phyloP scores from a whole-genome alignment of 129 eudicot species.

The Helianthus tuberosus region DNA sequence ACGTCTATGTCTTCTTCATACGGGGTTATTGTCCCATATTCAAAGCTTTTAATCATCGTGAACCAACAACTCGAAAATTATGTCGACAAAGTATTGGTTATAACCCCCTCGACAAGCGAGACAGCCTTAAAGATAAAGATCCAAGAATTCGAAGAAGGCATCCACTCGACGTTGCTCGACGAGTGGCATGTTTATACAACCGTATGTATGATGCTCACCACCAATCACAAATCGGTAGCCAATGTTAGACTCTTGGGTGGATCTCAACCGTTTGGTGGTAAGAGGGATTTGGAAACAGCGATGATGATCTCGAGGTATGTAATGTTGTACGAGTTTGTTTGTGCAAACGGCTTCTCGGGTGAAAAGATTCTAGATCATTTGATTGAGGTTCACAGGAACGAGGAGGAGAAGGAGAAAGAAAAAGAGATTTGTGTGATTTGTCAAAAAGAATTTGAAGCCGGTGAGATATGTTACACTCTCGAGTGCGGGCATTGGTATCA shows the following conservation, averaged over 20 bases:
- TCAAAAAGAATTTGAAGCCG: neutral
- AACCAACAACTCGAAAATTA: neutral
- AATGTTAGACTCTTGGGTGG: neutral
- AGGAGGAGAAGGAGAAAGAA: neutral
- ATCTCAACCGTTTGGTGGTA: neutral
- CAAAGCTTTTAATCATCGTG: neutral
- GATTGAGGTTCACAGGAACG: neutral
- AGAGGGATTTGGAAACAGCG: neutral
- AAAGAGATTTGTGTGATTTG: constrained; percentile 20
- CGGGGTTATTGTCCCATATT: neutral
- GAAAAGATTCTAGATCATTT: neutral
- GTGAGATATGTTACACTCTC: neutral
- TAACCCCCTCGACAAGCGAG: neutral
- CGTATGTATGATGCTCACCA: neutral
- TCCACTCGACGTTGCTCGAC: neutral
- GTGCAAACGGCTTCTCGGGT: neutral
- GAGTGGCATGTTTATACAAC: neutral
- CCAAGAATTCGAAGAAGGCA: neutral
- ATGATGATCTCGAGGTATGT: neutral
- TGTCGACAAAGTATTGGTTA: neutral
- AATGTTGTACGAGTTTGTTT: neutral
- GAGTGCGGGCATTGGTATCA: constrained; percentile 3
- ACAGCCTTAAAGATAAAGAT: neutral
- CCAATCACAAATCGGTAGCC: neutral
- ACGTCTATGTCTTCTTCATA: neutral